These are phyloP conservation scores for Pseudocercospora crystallina DNA, from an alignment of 2,329 filamentous ascomycete genomes.

Conservation along the genomic window DNA sequence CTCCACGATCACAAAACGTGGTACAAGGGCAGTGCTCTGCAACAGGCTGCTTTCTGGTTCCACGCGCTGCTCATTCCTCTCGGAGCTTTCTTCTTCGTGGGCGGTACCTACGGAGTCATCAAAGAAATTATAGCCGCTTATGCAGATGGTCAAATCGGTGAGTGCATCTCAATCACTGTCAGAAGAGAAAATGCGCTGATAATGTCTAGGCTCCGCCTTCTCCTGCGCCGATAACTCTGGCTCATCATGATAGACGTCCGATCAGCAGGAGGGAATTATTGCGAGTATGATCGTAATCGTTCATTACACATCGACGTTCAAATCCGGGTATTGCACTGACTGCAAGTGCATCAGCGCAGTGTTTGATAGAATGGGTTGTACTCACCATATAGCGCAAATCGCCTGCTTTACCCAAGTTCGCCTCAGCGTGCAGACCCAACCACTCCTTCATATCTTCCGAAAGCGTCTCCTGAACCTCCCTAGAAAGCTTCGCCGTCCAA, in stretches of 20 bases:
- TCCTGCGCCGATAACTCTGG: constrained; percentile 51
- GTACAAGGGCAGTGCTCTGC: constrained; percentile 36
- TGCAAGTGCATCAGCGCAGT: no score
- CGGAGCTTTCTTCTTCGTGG: constrained; percentile 50
- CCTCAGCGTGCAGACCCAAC: no score
- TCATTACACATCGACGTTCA: no score
- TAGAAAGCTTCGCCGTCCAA: constrained; percentile 14
- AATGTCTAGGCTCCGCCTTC: constrained; percentile 40
- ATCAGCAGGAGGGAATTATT: no score
- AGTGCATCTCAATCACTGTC: not conserved
- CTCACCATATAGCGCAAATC: no score
- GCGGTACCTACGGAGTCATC: constrained; percentile 53
- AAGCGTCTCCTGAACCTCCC: constrained; percentile 7
- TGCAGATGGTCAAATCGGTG: constrained; percentile 46
- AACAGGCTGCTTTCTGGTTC: constrained; percentile 41
- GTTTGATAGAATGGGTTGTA: no score
- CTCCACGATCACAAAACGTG: constrained; percentile 50
- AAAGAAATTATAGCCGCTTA: constrained; percentile 55
- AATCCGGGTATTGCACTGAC: no score
- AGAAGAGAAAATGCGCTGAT: constrained; percentile 1
- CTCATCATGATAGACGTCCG: constrained; percentile 9
- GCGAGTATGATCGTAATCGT: no score
- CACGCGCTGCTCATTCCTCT: constrained; percentile 47
- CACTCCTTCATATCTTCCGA: constrained; percentile 9
- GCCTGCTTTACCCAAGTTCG: no score